Conservation (phyloP, 1,284 basidiomycete species). For the Schizophyllum commune region DNA sequence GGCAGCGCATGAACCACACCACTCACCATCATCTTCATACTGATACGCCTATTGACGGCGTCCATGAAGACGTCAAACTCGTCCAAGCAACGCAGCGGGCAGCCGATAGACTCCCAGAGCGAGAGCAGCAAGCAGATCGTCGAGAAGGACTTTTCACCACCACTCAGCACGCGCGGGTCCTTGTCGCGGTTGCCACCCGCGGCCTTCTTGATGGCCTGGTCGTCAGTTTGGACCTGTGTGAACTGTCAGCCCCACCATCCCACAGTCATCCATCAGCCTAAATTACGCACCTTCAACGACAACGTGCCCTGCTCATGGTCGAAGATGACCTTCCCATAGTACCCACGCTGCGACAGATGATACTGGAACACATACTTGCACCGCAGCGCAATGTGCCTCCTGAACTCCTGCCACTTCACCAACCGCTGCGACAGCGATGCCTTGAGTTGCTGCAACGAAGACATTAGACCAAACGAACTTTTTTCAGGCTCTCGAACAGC, state of each 20-base stretch:
- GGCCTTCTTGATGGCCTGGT: slow-evolving; percentile 57
- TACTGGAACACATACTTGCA: slow-evolving; percentile 80
- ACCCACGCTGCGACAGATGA: slow-evolving; percentile 80
- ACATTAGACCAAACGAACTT: background rate
- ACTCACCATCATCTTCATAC: slow-evolving; percentile 87
- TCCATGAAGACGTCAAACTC: slow-evolving; percentile 98
- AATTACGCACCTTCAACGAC: slow-evolving; percentile 51
- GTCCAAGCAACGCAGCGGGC: slow-evolving; percentile 91
- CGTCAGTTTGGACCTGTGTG: slow-evolving; percentile 67
- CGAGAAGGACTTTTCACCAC: slow-evolving; percentile 96
- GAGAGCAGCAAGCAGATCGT: slow-evolving; percentile 91
- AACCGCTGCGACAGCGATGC: slow-evolving; percentile 60
- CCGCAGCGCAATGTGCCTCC: slow-evolving; percentile 77
- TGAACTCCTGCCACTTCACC: slow-evolving; percentile 80
- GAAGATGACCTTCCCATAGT: slow-evolving; percentile 80
- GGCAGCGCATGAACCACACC: background rate
- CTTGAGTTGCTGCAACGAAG: slow-evolving; percentile 43
- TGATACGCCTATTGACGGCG: slow-evolving; percentile 83
- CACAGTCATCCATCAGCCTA: background rate
- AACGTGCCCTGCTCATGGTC: slow-evolving; percentile 70
- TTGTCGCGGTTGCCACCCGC: slow-evolving; percentile 42
- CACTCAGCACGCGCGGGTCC: slow-evolving; percentile 78
- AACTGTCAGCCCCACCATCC: background rate
- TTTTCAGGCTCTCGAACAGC: slow-evolving; percentile 4
- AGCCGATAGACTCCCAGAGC: slow-evolving; percentile 92